Percentiles rank a stretch among this genome's conserved stretches.
phyloP scores from a whole-genome alignment of 2,329 filamentous ascomycete species.

The Harringtonia aguacate region DNA sequence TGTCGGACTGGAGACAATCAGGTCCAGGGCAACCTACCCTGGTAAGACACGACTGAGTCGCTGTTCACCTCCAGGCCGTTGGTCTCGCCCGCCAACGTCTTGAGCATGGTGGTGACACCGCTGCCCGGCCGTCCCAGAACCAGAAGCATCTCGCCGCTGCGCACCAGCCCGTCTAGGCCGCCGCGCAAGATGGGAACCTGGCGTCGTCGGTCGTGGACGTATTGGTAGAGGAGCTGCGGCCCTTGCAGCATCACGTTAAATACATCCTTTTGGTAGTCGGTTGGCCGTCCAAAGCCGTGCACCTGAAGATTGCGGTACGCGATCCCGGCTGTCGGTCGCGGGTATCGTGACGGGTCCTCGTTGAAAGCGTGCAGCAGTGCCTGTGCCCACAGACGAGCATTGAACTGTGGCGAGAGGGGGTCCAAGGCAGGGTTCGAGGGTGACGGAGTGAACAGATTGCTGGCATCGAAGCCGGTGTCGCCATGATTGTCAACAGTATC shows the following conservation, averaged over 20 bases:
- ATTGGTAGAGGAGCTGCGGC: constrained; percentile 28
- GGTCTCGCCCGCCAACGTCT: constrained; percentile 59
- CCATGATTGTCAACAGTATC: background rate
- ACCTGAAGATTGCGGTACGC: constrained; percentile 58
- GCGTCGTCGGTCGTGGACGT: constrained; percentile 40
- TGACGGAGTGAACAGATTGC: constrained; percentile 15
- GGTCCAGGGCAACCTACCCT: background rate
- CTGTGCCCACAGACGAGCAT: constrained; percentile 32
- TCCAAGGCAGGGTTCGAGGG: constrained; percentile 25
- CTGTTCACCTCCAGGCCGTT: constrained; percentile 29
- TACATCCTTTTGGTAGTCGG: constrained; percentile 61
- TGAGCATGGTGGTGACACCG: constrained; percentile 46
- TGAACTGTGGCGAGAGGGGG: constrained; percentile 30
- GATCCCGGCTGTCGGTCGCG: constrained; percentile 40
- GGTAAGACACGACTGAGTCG: constrained; percentile 17
- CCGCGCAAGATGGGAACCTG: constrained; percentile 43
- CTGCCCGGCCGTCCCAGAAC: constrained; percentile 46
- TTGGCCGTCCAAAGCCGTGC: constrained; percentile 53
- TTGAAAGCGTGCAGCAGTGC: constrained; percentile 29
- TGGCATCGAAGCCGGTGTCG: no score
- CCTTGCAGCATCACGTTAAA: constrained; percentile 47
- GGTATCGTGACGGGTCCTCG: constrained; percentile 16
- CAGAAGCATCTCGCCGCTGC: constrained; percentile 44
- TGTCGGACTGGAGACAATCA: no score
- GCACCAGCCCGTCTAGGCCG: constrained; percentile 45